A percentile compares a stretch with the other conserved stretches of the same genome.
phyloP scores from a whole-genome alignment of 164 flowering plant species.

The Stephania cephalantha region DNA sequence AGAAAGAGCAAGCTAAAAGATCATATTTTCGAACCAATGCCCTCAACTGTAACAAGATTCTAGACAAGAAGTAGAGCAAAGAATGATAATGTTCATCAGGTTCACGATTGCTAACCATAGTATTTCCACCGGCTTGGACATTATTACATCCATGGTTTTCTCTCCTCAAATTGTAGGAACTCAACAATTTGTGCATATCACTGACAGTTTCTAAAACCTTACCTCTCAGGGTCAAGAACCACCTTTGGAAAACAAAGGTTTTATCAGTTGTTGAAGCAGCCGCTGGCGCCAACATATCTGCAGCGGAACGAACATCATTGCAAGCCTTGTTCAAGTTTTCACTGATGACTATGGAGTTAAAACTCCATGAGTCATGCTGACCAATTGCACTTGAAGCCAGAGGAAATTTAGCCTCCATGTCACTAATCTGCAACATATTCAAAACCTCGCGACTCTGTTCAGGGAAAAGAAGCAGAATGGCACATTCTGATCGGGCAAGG shows the following conservation, averaged over 20 bases:
- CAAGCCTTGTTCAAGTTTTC: conserved; percentile 27
- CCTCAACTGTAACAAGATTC: conserved; percentile 34
- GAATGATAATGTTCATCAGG: conserved; percentile 15
- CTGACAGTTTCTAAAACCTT: conserved; percentile 35
- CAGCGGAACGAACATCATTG: conserved; percentile 27
- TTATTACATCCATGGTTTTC: conserved; percentile 6
- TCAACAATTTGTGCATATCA: conserved; percentile 37
- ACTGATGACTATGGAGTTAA: conserved; percentile 9
- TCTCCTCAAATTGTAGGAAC: conserved; percentile 8
- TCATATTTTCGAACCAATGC: conserved; percentile 57
- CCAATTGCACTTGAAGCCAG: conserved; percentile 15
- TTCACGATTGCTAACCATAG: conserved; percentile 1
- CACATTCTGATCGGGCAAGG: conserved; percentile 43
- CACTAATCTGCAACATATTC: conserved; percentile 17
- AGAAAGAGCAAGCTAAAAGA: conserved; percentile 51
- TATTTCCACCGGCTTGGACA: conserved; percentile 13
- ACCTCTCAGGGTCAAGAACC: conserved; percentile 60
- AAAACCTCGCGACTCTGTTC: conserved; percentile 15
- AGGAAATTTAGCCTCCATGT: conserved; percentile 6
- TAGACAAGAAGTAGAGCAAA: conserved; percentile 19
- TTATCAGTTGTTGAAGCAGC: conserved; percentile 17
- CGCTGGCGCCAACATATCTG: conserved; percentile 22
- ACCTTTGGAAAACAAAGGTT: conserved; percentile 54
- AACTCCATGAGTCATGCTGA: conserved; percentile 10
- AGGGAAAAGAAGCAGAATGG: conserved; percentile 31